A percentile compares a stretch with the other conserved stretches of the same genome.
Evolutionary conservation across 2,329 filamentous ascomycete genomes (phyloP).

Genomic region (Chaetothyriales sp.): DNA sequence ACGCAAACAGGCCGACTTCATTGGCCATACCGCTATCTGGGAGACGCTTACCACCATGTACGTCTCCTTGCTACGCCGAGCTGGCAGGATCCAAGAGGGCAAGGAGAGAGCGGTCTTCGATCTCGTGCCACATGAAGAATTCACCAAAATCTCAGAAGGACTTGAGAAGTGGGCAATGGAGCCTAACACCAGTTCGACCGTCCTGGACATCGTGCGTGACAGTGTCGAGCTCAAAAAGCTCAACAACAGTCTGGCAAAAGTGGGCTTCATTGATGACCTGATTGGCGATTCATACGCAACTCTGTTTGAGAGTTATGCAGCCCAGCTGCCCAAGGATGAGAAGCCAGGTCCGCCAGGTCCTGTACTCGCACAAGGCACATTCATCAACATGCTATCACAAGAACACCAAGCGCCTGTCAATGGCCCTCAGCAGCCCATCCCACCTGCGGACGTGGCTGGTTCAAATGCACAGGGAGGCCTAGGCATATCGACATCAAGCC

Average conservation of each 20-base stretch:
- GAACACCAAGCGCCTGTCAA: not conserved
- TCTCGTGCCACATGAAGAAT: slow-evolving; percentile 49
- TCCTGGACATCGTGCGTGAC: slow-evolving; percentile 50
- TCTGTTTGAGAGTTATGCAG: slow-evolving; percentile 54
- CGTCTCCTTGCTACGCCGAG: slow-evolving; percentile 42
- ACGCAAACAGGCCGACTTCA: slow-evolving; percentile 63
- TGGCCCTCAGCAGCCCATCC: not conserved
- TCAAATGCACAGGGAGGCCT: slow-evolving; percentile 9
- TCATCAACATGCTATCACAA: slow-evolving; percentile 20
- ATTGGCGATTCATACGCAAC: slow-evolving; percentile 77
- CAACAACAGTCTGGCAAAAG: slow-evolving; percentile 78
- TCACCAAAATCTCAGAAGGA: slow-evolving; percentile 42
- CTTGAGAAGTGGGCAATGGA: slow-evolving; percentile 45
- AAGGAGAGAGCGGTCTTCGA: slow-evolving; percentile 52
- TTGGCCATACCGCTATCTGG: slow-evolving; percentile 49
- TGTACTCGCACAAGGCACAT: slow-evolving; percentile 10
- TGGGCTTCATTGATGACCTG: slow-evolving; percentile 75
- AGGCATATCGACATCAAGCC: slow-evolving; percentile 7
- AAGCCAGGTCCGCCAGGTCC: slow-evolving; percentile 6
- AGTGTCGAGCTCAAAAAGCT: slow-evolving; percentile 58
- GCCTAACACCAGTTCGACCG: slow-evolving; percentile 30
- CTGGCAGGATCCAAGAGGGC: slow-evolving; percentile 42
- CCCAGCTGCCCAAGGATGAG: slow-evolving; percentile 17
- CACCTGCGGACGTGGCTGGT: not conserved
- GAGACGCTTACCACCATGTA: slow-evolving; percentile 45